Conservation (phyloP, 306 rosid genomes). For the Hippophae gyantsensis region DNA sequence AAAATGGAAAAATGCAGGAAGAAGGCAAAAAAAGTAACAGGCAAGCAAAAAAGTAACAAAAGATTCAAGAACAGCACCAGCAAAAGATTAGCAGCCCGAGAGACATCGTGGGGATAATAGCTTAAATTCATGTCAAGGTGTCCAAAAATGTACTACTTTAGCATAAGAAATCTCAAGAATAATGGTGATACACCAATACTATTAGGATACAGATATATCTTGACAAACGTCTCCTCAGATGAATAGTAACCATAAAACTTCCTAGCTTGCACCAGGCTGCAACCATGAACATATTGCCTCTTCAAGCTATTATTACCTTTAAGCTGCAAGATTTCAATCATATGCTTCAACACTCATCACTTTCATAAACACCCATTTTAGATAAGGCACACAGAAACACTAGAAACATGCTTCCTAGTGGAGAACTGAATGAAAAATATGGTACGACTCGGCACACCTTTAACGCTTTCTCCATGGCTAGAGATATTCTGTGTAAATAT, state of each 20-base stretch:
- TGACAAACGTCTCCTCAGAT: conserved; percentile 70
- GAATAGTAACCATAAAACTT: conserved; percentile 82
- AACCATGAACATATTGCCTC: conserved; percentile 75
- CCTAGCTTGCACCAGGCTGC: conserved; percentile 79
- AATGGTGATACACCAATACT: conserved; percentile 5
- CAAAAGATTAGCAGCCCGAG: conserved; percentile 84
- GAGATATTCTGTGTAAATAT: conserved; percentile 41
- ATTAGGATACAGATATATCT: conserved; percentile 87
- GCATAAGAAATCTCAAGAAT: conserved; percentile 9
- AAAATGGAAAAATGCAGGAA: neutral
- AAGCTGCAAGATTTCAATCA: conserved; percentile 37
- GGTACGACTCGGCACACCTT: conserved; percentile 37
- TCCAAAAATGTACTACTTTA: conserved; percentile 12
- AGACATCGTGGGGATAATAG: conserved; percentile 81
- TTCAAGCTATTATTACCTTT: conserved; percentile 55
- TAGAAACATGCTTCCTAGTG: conserved; percentile 9
- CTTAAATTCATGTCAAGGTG: conserved; percentile 63
- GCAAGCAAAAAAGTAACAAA: conserved; percentile 5
- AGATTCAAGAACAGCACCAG: conserved; percentile 43
- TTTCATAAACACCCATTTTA: conserved; percentile 1
- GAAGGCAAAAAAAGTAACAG: conserved; percentile 1
- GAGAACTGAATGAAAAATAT: neutral
- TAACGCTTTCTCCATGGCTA: conserved; percentile 75
- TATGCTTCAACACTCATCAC: neutral
- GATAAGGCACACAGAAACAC: conserved; percentile 7